Evolutionary conservation across 2,329 filamentous ascomycete genomes (phyloP).

Genomic region (Bertia moriformis): DNA sequence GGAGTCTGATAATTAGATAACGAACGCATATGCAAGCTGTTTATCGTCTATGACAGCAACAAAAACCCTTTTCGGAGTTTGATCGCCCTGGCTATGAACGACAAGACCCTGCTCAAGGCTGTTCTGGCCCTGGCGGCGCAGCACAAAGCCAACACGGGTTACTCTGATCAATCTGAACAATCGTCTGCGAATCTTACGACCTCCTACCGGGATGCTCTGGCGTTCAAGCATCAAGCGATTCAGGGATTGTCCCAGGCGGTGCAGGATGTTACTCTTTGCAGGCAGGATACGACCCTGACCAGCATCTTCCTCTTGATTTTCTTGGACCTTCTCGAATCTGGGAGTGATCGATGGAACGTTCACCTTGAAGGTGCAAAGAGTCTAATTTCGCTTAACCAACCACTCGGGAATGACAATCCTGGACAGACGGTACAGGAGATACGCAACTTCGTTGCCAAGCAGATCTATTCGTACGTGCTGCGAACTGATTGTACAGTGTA

Average conservation of each 20-base stretch:
- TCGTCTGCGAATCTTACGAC: slow-evolving; percentile 10
- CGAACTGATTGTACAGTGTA: too few relatives aligned
- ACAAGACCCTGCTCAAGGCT: slow-evolving; percentile 13
- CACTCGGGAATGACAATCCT: neutral
- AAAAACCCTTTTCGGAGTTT: slow-evolving; percentile 16
- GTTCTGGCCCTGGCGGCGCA: slow-evolving; percentile 17
- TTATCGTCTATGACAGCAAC: slow-evolving; percentile 17
- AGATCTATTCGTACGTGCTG: slow-evolving; percentile 11
- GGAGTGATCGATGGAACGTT: slow-evolving; percentile 2
- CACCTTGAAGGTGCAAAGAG: slow-evolving; percentile 5
- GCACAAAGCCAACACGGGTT: slow-evolving; percentile 13
- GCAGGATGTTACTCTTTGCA: slow-evolving; percentile 2
- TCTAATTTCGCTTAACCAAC: neutral
- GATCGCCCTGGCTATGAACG: slow-evolving; percentile 12
- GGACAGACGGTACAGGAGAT: slow-evolving; percentile 2
- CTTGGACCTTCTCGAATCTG: neutral
- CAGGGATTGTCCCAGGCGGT: slow-evolving; percentile 11
- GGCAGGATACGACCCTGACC: slow-evolving; percentile 13
- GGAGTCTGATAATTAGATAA: slow-evolving; percentile 10
- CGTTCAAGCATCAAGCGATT: slow-evolving; percentile 16
- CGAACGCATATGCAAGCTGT: slow-evolving; percentile 16
- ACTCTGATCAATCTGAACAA: slow-evolving; percentile 2
- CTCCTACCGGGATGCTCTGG: slow-evolving; percentile 15
- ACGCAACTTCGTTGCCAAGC: slow-evolving; percentile 21
- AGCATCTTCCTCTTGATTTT: slow-evolving; percentile 13